Base-by-base conservation (phyloP, 2,329 filamentous ascomycete genomes). In the Fusarium abutilonis region DNA sequence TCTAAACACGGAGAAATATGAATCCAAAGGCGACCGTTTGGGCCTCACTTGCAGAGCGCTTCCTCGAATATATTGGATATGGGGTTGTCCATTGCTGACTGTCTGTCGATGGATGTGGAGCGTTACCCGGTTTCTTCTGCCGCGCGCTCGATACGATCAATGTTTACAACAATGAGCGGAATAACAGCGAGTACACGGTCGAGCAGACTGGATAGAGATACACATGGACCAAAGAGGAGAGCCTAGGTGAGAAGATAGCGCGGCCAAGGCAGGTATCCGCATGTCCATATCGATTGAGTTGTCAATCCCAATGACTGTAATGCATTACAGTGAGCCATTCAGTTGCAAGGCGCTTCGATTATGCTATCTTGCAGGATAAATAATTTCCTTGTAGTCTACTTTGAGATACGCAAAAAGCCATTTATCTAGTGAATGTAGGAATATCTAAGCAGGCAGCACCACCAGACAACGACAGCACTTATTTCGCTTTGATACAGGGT, bases 11-110 rank as follows among this genome's bases (percentile, higher is more conserved):
- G 19, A 40, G 19, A 40, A 14, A 43, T 29, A 14, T 15, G 10
- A n/a, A 26, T 9, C 42, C 36, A 19, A 15, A 19, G 14, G 21
- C 17, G 21, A 31, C n/a, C 14, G 28, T 21, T 42, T 26, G 23
- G 39, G n/a, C 29, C 39, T 60, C 29, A n/a, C 15, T 28, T 19
- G n/a, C 26, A 15, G 19, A 34, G 56, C 56, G 28, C 29, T 48
- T 60, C 36, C 19, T 60, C 32, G 28, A 43, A 41, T 41, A n/a
- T 19, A 42, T 9, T 39, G 28, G 11, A 19, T n/a, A 34, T 35
- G 34, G 9, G 14, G 13, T 15, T 42, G 7, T 13, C 55, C 55
- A 54, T 8, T 54, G 34, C 26, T 34, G 19, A 8, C 9, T 19
- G 21, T 32, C 19, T 26, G 5, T 2, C 19, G 31, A 29, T n/a